Base-by-base conservation (phyloP, 345 rosid genomes). In the Balakata baccata region DNA sequence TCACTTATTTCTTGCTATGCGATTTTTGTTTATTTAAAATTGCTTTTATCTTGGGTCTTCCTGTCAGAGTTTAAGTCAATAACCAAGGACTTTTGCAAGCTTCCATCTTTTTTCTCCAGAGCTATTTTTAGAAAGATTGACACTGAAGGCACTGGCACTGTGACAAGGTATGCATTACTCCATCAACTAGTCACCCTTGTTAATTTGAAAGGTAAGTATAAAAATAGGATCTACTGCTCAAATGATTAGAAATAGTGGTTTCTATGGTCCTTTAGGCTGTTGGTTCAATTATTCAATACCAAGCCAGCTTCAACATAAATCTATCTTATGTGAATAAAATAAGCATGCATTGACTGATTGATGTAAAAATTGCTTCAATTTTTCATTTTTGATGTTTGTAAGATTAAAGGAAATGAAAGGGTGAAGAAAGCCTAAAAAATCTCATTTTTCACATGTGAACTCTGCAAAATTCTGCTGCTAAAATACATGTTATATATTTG, bases 71-170 rank as follows among this genome's bases (percentile, higher is more conserved):
- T 95, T 75, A 90, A 89, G 84, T 64, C 83, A 77, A 79, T 92
- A 61, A 91, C 98, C 5, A 84, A 83, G 77, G 98, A 90, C 78
- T 84, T 94, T 74, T 95, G 97, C 92, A 92, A 88, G 84, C 85
- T 92, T 74, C 97, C 98, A 29, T 87, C 97, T 71, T 95, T 88
- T 91, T 86, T 92, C 81, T 92, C 94, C 66, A 78, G 87, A 0
- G 79, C 83, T 38, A 92, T 92, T 63, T 92, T 95, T 81, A 85
- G 69, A 77, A 90, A 87, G 86, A 91, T 92, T 66, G 97, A 95
- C 78, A 80, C 77, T 75, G 76, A 84, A 11, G 69, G 72, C 80
- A 83, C 89, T 20, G 91, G 95, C 70, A 71, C 76, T 62, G 85
- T 90, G 74, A 86, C 91, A 71, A 90, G 94, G 97, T 92, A 84